These are phyloP conservation scores for Pelargonium cotyledonis DNA, from an alignment of 441 rosid species.

Conservation along the genomic window DNA sequence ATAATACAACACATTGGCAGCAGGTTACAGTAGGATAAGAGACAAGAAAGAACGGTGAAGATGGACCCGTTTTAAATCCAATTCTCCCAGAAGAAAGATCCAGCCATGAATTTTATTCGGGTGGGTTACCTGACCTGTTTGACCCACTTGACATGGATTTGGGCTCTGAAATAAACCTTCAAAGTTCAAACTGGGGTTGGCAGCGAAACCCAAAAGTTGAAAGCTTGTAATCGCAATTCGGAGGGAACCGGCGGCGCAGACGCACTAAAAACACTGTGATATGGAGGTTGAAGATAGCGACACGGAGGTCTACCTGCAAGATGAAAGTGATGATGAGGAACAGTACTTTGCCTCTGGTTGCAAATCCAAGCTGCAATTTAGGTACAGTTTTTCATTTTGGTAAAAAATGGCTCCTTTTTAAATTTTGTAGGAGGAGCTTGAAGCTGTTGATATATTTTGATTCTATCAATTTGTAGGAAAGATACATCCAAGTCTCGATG, in stretches of 20 bases:
- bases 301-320: slow-evolving; percentile 9
- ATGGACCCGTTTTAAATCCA: no score
- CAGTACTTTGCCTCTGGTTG: slow-evolving; percentile 19
- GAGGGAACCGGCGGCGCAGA: background rate
- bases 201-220: no score
- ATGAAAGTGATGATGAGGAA: slow-evolving; percentile 31
- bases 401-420: background rate
- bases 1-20: no score
- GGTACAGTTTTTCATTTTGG: slow-evolving; percentile 17
- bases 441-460: background rate
- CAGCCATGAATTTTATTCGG: no score
- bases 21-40: no score
- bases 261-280: background rate
- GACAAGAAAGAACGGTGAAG: no score
- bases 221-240: background rate
- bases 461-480: slow-evolving; percentile 38
- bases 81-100: no score
- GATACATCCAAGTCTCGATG: slow-evolving; percentile 65
- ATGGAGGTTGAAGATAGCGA: slow-evolving; percentile 18
- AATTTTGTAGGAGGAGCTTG: background rate
- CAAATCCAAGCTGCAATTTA: slow-evolving; percentile 35
- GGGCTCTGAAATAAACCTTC: no score
- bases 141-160: no score
- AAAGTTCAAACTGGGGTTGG: no score
- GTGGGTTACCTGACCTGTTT: no score